Evolutionary conservation across 257 asterid genomes (phyloP).

Genomic region (Agastache rugosa): DNA sequence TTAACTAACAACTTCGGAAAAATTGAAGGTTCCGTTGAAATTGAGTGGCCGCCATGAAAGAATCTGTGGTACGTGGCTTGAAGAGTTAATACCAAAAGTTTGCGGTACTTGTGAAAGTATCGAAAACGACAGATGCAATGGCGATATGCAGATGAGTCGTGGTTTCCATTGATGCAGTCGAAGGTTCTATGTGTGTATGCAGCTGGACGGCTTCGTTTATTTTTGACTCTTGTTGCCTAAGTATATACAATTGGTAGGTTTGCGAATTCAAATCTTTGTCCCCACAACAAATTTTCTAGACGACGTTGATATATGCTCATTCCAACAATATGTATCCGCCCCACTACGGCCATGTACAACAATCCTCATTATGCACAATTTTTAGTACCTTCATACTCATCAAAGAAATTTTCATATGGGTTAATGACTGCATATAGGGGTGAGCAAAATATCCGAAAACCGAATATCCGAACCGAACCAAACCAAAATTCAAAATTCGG

Average conservation of each 20-base stretch:
- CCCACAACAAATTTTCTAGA: background rate
- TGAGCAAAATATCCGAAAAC: too few species aligned
- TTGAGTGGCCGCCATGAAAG: background rate
- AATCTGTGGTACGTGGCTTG: background rate
- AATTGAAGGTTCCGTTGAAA: constrained; percentile 20
- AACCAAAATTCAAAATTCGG: too few species aligned
- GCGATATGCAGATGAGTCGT: background rate
- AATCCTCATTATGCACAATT: background rate
- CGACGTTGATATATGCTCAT: constrained; percentile 7
- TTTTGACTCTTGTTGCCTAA: constrained; percentile 37
- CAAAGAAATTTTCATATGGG: too few species aligned
- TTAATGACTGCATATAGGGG: too few species aligned
- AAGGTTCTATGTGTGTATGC: constrained; percentile 36
- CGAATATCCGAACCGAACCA: too few species aligned
- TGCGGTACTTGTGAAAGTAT: background rate
- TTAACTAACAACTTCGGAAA: constrained; percentile 27
- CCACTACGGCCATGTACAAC: background rate
- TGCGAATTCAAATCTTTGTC: constrained; percentile 1
- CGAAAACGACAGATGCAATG: constrained; percentile 10
- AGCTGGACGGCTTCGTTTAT: constrained; percentile 22
- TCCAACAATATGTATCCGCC: background rate
- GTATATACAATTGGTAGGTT: constrained; percentile 9
- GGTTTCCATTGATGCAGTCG: background rate
- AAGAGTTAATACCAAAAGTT: constrained; percentile 11
- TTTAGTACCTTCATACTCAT: too few species aligned